Base-by-base conservation (phyloP, 2,329 filamentous ascomycete genomes). In the Ophiostoma novo-ulmi region DNA sequence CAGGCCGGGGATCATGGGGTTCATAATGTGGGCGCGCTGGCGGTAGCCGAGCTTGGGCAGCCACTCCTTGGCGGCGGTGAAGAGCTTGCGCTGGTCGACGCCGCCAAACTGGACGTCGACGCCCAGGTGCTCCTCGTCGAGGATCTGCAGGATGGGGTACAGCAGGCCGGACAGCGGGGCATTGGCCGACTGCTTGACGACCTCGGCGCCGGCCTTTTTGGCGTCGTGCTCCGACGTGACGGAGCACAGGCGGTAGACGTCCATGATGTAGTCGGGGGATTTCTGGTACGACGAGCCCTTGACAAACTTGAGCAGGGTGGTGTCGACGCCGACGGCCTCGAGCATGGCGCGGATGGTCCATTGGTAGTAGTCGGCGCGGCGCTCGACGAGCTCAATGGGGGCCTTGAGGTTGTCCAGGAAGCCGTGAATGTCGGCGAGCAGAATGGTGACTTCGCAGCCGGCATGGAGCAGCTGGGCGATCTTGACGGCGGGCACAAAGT, bases 121-220 rank as follows among this genome's bases (percentile, higher is more conserved):
- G 71, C 89, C 89, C 3, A 99, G 84, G 83, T 97, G 89, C 82
- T 95, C 86, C 81, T 98, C 94, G 77, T 98, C 94, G 66, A 98
- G 82, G 0, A 91, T 91, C 81, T 98, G 95, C 81, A 99, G 89
- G 67, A 96, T 84, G 0, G 92, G 92, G 83, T 96, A 96, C 73
- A 94, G 85, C 14, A 94, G 84, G 0, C 91, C 92, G 71, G 86
- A 88, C 70, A 96, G 79, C 3, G 90, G 87, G 11, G 90, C 88
- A 76, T 94, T 93, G 71, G 87, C 86, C 3, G 90, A 88, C 82
- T 98, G 93, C 85, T 98, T 98, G 74, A 99, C 94, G 8, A 98
- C 88, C 80, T 98, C 95, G 1, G 93, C 91, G 55, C 94, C 94
- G 0, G 94, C 94, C 80, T 93, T 95, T 80, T 93, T 92, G 20